A percentile compares a stretch with the other conserved stretches of the same genome.
These are phyloP conservation scores for Neostapfia colusana DNA, from an alignment of 176 grass and related monocot species.

Conservation along the genomic window DNA sequence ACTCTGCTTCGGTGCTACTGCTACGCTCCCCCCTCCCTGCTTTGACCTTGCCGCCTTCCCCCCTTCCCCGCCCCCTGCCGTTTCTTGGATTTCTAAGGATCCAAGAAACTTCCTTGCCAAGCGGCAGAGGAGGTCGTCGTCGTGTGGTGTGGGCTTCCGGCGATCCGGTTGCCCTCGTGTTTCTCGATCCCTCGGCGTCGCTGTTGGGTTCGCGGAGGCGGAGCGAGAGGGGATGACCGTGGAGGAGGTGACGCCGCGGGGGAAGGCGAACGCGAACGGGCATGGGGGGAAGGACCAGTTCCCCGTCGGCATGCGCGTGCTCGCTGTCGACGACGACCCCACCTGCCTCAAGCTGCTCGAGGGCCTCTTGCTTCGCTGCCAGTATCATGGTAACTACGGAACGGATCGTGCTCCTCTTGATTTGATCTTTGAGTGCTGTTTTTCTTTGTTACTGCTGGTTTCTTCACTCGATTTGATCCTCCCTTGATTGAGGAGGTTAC, in stretches of 20 bases:
- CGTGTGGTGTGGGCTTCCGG: neutral
- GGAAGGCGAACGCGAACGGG: neutral
- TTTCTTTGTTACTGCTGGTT: neutral
- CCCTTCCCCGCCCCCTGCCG: slow-evolving; percentile 39
- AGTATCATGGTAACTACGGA: slow-evolving; percentile 54
- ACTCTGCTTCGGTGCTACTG: slow-evolving; percentile 2
- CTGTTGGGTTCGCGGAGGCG: slow-evolving; percentile 2
- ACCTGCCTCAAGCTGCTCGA: slow-evolving; percentile 61
- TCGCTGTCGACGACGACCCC: slow-evolving; percentile 67
- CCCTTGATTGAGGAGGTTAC: neutral
- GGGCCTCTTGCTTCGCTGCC: slow-evolving; percentile 45
- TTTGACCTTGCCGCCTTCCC: slow-evolving; percentile 49
- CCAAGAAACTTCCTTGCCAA: slow-evolving; percentile 15
- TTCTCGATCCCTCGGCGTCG: slow-evolving; percentile 19
- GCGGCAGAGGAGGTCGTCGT: neutral
- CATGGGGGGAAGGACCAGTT: slow-evolving; percentile 50
- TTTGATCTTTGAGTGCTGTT: too few relatives aligned
- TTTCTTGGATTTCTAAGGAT: slow-evolving; percentile 53
- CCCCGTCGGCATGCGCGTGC: slow-evolving; percentile 66
- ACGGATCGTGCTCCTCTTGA: neutral
- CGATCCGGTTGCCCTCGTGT: neutral
- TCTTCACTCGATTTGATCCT: slow-evolving; percentile 7
- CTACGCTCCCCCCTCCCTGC: slow-evolving; percentile 24
- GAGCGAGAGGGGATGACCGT: slow-evolving; percentile 47
- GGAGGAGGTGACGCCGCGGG: slow-evolving; percentile 32